Evolutionary conservation across 371 early-diverging fungal genomes (phyloP).

Genomic region (Chytridium lagenaria): DNA sequence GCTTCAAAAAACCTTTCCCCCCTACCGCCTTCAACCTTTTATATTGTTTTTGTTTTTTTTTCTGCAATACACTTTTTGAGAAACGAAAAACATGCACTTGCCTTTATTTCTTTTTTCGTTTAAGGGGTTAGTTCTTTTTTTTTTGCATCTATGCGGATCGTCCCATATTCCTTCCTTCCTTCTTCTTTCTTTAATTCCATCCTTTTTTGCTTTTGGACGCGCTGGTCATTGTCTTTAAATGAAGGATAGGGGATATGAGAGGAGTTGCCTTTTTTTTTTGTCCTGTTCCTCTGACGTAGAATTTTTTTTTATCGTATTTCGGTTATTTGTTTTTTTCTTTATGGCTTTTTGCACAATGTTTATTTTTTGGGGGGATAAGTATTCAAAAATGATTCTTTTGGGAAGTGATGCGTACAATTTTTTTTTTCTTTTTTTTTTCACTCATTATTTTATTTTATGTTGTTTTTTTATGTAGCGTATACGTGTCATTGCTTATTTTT

Average conservation of each 20-base stretch:
- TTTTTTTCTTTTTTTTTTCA: no score
- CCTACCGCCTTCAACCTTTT: background rate
- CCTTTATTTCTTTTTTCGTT: background rate
- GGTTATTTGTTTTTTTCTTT: background rate
- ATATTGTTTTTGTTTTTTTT: background rate
- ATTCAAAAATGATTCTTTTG: no score
- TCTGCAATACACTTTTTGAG: no score
- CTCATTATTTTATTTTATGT: no score
- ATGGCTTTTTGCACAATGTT: background rate
- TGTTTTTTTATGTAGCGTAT: no score
- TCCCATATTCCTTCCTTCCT: background rate
- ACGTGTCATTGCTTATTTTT: no score
- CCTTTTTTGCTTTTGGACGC: background rate
- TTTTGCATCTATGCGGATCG: background rate
- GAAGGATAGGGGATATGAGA: background rate
- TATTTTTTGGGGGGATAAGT: no score
- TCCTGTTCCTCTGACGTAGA: background rate
- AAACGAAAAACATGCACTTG: background rate
- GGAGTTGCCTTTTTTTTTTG: background rate
- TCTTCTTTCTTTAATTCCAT: background rate
- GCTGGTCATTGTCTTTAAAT: background rate
- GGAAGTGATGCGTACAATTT: no score
- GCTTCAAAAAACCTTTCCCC: background rate
- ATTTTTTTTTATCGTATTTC: background rate
- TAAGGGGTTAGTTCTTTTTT: background rate